Percentiles rank a stretch among this genome's conserved stretches.
Conservation (phyloP, 202 grass and related monocot genomes). For the Schoenoplectus tabernaemontani region DNA sequence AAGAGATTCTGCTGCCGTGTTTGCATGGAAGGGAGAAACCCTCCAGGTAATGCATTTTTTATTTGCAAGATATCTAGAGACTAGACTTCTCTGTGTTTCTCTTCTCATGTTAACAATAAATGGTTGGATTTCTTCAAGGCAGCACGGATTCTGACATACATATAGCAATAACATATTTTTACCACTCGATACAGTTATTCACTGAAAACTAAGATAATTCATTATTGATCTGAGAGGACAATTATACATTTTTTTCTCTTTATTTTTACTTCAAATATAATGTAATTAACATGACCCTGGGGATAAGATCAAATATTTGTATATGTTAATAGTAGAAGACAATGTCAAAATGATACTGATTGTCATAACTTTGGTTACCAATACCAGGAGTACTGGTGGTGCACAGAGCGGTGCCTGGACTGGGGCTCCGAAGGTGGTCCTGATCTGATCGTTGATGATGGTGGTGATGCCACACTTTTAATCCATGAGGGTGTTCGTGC, state of each 20-base stretch:
- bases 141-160: neutral
- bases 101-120: neutral
- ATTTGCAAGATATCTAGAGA: neutral
- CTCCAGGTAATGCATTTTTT: slow-evolving; percentile 15
- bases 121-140: neutral
- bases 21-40: slow-evolving; percentile 45
- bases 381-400: slow-evolving; percentile 35
- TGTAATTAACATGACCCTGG: neutral
- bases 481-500: slow-evolving; percentile 46
- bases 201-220: neutral
- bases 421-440: slow-evolving; percentile 34
- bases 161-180: neutral
- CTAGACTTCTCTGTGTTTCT: neutral
- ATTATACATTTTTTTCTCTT: neutral
- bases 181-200: neutral
- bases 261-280: neutral
- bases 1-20: slow-evolving; percentile 36
- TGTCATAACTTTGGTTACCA: neutral
- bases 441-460: slow-evolving; percentile 40
- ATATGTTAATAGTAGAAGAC: neutral
- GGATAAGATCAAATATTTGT: neutral
- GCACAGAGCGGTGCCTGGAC: slow-evolving; percentile 35
- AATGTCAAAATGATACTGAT: neutral
- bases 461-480: slow-evolving; percentile 37
- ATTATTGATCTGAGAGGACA: neutral